Conservation (phyloP, 805 yeast genomes). For the Nakazawaea pomicola region DNA sequence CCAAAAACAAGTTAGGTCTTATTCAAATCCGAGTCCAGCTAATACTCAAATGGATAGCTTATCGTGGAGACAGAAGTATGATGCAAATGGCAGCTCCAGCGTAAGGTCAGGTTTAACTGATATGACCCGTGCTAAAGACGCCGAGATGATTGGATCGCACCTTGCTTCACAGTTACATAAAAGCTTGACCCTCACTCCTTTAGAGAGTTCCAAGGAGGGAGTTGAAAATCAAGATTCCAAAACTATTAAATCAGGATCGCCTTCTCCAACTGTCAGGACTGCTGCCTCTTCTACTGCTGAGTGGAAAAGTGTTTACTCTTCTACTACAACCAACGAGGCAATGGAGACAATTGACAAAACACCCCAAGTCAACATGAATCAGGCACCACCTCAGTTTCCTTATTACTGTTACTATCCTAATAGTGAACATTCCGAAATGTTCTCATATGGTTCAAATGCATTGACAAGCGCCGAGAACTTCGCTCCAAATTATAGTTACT, state of each 20-base stretch:
- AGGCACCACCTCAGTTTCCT: background rate
- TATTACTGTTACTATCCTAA: constrained; percentile 1
- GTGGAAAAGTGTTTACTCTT: constrained; percentile 1
- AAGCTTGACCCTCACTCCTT: background rate
- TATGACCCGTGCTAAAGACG: no score
- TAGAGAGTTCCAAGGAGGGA: no score
- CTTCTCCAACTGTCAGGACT: constrained; percentile 2
- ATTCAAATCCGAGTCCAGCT: constrained; percentile 12
- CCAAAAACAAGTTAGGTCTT: constrained; percentile 25
- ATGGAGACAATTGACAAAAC: background rate
- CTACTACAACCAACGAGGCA: background rate
- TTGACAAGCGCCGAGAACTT: no score
- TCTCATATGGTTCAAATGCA: background rate
- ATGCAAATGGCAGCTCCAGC: no score
- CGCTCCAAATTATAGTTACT: background rate
- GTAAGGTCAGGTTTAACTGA: no score
- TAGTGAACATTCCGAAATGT: background rate
- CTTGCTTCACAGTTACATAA: background rate
- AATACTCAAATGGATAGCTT: background rate
- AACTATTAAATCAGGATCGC: background rate
- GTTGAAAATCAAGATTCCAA: no score
- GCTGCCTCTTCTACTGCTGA: constrained; percentile 1
- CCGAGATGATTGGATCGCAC: no score
- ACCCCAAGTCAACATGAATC: no score
- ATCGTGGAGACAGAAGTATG: no score